A percentile compares a stretch with the other conserved stretches of the same genome.
These are phyloP conservation scores for Xylaria castorea DNA, from an alignment of 495 filamentous ascomycete species.

Conservation along the genomic window DNA sequence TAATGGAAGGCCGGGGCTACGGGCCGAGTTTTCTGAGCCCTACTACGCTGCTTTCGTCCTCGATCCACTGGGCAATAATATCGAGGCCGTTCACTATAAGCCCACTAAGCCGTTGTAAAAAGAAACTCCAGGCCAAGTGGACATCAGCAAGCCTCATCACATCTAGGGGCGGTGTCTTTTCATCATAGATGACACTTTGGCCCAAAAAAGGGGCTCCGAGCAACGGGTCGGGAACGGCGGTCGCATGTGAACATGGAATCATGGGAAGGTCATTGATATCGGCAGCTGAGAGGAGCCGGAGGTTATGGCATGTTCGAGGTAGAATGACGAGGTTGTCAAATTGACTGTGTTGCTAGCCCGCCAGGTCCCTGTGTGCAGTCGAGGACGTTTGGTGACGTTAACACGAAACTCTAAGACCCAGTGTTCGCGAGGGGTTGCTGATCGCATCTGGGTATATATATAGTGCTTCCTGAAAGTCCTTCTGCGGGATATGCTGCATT, in stretches of 20 bases:
- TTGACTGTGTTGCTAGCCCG: neutral
- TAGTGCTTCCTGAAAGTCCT: neutral
- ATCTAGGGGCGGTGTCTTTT: slow-evolving; percentile 5
- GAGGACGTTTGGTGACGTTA: slow-evolving; percentile 21
- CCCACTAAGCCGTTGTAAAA: slow-evolving; percentile 15
- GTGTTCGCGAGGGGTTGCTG: neutral
- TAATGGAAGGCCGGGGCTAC: slow-evolving; percentile 56
- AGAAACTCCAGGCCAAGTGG: slow-evolving; percentile 29
- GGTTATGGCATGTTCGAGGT: neutral
- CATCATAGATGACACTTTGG: neutral
- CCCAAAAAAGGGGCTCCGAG: neutral
- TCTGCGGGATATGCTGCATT: too few relatives aligned
- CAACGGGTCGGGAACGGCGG: neutral
- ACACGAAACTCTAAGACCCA: slow-evolving; percentile 11
- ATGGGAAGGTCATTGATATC: slow-evolving; percentile 11
- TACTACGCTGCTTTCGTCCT: slow-evolving; percentile 60
- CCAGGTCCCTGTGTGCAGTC: neutral
- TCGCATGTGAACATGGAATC: slow-evolving; percentile 24
- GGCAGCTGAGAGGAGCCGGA: neutral
- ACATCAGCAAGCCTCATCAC: neutral
- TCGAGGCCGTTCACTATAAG: slow-evolving; percentile 50
- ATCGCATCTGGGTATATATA: neutral
- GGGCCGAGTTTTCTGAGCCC: slow-evolving; percentile 46
- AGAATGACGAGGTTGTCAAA: neutral
- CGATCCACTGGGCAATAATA: slow-evolving; percentile 60